phyloP scores from a whole-genome alignment of 495 filamentous ascomycete species.

The Aspergillus ellipticus region DNA sequence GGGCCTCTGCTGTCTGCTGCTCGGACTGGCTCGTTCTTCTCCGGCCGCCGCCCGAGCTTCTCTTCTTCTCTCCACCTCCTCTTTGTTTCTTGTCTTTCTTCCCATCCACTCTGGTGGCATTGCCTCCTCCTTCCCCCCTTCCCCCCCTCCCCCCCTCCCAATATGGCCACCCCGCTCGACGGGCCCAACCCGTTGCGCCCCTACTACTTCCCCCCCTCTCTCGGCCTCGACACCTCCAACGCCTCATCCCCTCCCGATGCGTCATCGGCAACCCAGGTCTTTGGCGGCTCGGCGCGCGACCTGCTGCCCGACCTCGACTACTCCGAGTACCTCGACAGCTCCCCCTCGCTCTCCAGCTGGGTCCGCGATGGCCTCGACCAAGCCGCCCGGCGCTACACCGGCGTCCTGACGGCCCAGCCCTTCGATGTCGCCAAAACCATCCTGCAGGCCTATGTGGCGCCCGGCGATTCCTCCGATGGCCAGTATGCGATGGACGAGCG shows the following conservation, averaged over 20 bases:
- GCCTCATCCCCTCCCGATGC: conserved; percentile 39
- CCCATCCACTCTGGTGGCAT: not conserved
- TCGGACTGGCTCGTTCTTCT: no score
- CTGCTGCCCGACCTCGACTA: conserved; percentile 87
- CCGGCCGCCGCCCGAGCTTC: not conserved
- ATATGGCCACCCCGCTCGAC: conserved; percentile 46
- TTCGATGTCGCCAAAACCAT: conserved; percentile 96
- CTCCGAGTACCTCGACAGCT: conserved; percentile 77
- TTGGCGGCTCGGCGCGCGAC: conserved; percentile 73
- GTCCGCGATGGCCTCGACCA: conserved; percentile 71
- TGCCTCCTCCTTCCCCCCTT: conserved; percentile 13
- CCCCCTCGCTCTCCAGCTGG: conserved; percentile 67
- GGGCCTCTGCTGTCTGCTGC: not conserved
- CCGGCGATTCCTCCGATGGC: conserved; percentile 31
- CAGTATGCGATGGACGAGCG: conserved; percentile 22
- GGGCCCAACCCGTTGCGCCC: conserved; percentile 87
- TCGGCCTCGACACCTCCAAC: conserved; percentile 48
- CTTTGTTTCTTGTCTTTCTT: conserved; percentile 8
- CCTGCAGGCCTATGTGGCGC: conserved; percentile 68
- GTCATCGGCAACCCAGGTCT: conserved; percentile 42
- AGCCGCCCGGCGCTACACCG: conserved; percentile 80
- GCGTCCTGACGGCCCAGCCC: conserved; percentile 82
- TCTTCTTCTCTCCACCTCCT: not conserved
- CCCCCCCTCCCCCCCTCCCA: conserved; percentile 3
- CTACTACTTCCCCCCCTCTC: conserved; percentile 87